These are phyloP conservation scores for Gaeumannomyces tritici DNA, from an alignment of 2,329 filamentous ascomycete genomes.

Conservation along the genomic window DNA sequence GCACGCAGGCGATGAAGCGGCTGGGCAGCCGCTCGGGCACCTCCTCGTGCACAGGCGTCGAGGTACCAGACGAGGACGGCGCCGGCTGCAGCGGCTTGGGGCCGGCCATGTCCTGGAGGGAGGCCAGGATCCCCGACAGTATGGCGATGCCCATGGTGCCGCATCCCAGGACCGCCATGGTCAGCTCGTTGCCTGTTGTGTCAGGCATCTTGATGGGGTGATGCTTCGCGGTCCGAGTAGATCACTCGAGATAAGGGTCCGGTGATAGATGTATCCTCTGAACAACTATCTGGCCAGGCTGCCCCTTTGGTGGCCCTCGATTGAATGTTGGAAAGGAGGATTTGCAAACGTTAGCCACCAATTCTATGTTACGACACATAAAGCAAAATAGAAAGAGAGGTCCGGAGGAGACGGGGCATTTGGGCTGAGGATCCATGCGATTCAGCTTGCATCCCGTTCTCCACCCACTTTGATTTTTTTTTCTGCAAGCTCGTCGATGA, in stretches of 20 bases:
- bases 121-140: slow-evolving; percentile 67
- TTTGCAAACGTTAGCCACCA: neutral
- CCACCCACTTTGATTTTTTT: neutral
- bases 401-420: neutral
- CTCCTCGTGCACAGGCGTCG: slow-evolving; percentile 32
- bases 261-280: neutral
- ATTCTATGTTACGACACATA: neutral
- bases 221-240: neutral
- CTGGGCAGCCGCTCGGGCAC: slow-evolving; percentile 53
- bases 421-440: neutral
- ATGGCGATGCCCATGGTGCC: slow-evolving; percentile 83
- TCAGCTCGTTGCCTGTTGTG: slow-evolving; percentile 33
- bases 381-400: neutral
- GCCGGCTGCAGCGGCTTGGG: slow-evolving; percentile 31
- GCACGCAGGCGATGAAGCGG: slow-evolving; percentile 74
- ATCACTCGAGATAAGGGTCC: neutral
- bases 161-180: slow-evolving; percentile 73
- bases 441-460: neutral
- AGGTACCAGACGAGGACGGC: slow-evolving; percentile 24
- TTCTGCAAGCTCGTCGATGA: neutral
- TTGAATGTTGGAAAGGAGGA: neutral
- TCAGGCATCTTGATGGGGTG: neutral
- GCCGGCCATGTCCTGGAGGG: slow-evolving; percentile 46
- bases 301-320: neutral
- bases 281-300: neutral